Percentiles rank a stretch among this genome's conserved stretches.
Conservation (phyloP, 2,329 filamentous ascomycete genomes). For the Fusarium palustre region DNA sequence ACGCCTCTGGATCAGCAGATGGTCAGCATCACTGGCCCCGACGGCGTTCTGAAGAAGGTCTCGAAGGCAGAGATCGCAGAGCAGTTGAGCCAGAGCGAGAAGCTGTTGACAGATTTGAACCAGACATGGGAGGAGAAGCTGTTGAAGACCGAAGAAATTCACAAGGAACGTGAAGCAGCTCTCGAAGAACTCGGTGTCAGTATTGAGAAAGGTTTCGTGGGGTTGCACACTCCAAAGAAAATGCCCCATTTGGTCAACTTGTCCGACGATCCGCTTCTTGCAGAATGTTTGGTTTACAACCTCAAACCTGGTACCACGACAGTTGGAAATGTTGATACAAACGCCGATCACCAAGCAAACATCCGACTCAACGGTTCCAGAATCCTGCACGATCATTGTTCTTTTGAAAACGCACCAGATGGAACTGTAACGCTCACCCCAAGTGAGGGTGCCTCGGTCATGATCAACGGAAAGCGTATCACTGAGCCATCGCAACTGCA, state of each 20-base stretch:
- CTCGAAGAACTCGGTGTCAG: slow-evolving; percentile 97
- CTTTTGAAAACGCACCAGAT: slow-evolving; percentile 87
- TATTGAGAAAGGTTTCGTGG: slow-evolving; percentile 98
- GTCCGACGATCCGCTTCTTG: slow-evolving; percentile 91
- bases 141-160: slow-evolving; percentile 93
- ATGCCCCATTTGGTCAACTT: slow-evolving; percentile 99
- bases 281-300: slow-evolving; percentile 97
- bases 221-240: slow-evolving; percentile 95
- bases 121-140: slow-evolving; percentile 99
- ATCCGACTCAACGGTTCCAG: slow-evolving; percentile 94
- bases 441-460: slow-evolving; percentile 91
- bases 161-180: slow-evolving; percentile 95
- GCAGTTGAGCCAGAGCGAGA: slow-evolving; percentile 95
- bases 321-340: slow-evolving; percentile 92
- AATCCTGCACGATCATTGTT: slow-evolving; percentile 92
- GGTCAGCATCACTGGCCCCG: slow-evolving; percentile 88
- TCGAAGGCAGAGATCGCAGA: slow-evolving; percentile 98
- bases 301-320: slow-evolving; percentile 94
- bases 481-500: slow-evolving; percentile 86
- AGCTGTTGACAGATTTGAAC: slow-evolving; percentile 93
- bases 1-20: slow-evolving; percentile 96
- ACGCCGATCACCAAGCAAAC: slow-evolving; percentile 79
- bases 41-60: slow-evolving; percentile 91
- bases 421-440: slow-evolving; percentile 93
- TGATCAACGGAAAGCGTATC: slow-evolving; percentile 95